A percentile compares a stretch with the other conserved stretches of the same genome.
Evolutionary conservation across 306 rosid genomes (phyloP).

Genomic region (Boehmeria nivea): DNA sequence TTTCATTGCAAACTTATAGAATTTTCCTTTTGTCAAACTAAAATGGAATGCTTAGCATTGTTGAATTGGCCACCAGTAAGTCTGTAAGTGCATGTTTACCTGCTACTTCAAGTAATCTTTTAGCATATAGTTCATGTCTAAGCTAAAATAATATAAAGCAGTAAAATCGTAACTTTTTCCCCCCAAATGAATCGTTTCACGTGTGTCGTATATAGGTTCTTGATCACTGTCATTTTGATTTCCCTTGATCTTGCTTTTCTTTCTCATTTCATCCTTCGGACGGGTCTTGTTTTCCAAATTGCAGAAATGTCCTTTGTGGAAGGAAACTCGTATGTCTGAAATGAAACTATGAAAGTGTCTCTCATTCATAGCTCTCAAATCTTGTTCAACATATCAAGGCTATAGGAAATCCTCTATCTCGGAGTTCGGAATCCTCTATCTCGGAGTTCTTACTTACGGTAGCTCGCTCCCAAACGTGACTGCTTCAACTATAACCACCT

Average conservation of each 20-base stretch:
- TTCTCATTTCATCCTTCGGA: too few species aligned
- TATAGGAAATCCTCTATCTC: background rate
- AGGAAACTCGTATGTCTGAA: conserved; percentile 42
- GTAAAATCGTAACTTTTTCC: too few species aligned
- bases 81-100: too few species aligned
- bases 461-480: conserved; percentile 8
- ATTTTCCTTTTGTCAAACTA: background rate
- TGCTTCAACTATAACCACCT: background rate
- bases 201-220: too few species aligned
- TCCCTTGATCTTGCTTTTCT: too few species aligned
- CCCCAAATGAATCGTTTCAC: too few species aligned
- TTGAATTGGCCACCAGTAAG: too few species aligned
- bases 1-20: too few species aligned
- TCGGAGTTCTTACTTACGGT: conserved; percentile 12
- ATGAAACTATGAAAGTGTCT: conserved; percentile 22
- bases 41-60: too few species aligned
- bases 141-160: too few species aligned
- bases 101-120: too few species aligned
- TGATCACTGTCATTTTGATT: background rate
- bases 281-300: conserved; percentile 17
- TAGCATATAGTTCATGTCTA: too few species aligned
- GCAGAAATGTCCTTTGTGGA: conserved; percentile 59
- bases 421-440: conserved; percentile 7
- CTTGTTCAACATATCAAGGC: background rate
- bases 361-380: background rate